Evolutionary conservation across 2,329 filamentous ascomycete species (phyloP), one percentile per base, ranked within the genome.

Genomic region (Ilyonectria robusta): DNA sequence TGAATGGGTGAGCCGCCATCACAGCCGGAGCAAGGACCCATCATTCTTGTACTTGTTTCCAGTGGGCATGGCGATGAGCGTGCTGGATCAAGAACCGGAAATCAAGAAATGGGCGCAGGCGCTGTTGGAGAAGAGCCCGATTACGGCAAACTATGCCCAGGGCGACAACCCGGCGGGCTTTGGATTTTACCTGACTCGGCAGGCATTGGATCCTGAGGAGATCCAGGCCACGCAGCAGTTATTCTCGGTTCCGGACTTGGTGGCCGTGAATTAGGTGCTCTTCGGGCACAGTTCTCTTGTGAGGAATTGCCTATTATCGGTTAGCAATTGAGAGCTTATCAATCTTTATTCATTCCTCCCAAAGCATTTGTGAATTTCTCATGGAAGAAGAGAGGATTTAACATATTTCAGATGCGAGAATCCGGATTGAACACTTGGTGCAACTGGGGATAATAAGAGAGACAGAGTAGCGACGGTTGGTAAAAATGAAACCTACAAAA

Each of bases 51-150:
- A 69, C 21, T 10, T 69, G 40, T 67, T 69, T 21, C 67, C 67
- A 6, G 35, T 69, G 1, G 67, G 67, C 1, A 69, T 69, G 65
- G 67, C 67, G 0, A 65, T 69, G 65, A 65, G 50, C 23, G 67
- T 69, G 1, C 37, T 67, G 6, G 65, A 62, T 29, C 13, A 21
- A 6, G 61, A 67, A 10, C 37, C 58, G 8, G 48, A 62, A 6
- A 50, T 23, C 0, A 47, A 46, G 40, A 19, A 13, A 0, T 68
- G 66, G 66, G 54, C 51, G 19, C 53, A 42, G 44, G 21, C 33
- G 1, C 53, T 68, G 10, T 11, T 68, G 4, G 54, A 65, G 6
- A 68, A 21, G 13, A 66, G 48, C 8, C 48, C 66, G 1, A 9
- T 68, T 4, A 68, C 66, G 6, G 66, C 66, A 13, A 68, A 62